phyloP scores from a whole-genome alignment of 2,329 filamentous ascomycete genomes.

The Stagonosporopsis cucurbitacearum region DNA sequence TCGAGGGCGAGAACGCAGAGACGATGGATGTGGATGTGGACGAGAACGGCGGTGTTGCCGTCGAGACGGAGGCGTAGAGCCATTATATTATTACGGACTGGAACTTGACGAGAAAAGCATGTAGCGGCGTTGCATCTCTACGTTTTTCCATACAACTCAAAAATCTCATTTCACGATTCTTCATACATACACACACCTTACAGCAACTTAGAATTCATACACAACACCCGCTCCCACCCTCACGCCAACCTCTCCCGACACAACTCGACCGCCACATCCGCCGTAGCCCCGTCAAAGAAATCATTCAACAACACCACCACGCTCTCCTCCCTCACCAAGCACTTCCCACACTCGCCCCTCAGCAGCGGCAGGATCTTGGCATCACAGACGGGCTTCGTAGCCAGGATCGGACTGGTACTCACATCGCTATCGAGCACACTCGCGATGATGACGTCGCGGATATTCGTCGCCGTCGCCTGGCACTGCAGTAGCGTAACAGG shows the following conservation, averaged over 20 bases:
- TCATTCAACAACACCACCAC: conserved; percentile 59
- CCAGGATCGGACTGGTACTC: conserved; percentile 54
- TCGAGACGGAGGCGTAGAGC: conserved; percentile 10
- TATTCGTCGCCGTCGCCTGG: conserved; percentile 60
- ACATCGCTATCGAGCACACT: conserved; percentile 55
- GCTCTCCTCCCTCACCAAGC: conserved; percentile 49
- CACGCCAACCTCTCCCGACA: conserved; percentile 48
- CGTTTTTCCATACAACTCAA: not conserved
- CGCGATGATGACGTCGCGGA: conserved; percentile 55
- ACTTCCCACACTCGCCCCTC: conserved; percentile 49
- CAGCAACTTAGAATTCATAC: too few species aligned
- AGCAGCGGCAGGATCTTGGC: conserved; percentile 58
- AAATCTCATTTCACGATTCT: not conserved
- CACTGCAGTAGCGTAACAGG: conserved; percentile 51
- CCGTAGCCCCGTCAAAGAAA: conserved; percentile 59
- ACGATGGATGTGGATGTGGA: conserved; percentile 18
- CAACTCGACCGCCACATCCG: conserved; percentile 54
- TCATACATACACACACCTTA: too few species aligned
- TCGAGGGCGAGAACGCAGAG: conserved; percentile 27
- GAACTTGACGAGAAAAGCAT: not conserved
- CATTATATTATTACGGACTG: not conserved
- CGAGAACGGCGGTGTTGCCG: conserved; percentile 16
- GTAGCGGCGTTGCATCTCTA: not conserved
- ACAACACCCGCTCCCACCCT: too few species aligned
- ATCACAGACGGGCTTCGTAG: conserved; percentile 59